phyloP scores from a whole-genome alignment of 352 stramenopile genomes.

The Pythium insidiosum region DNA sequence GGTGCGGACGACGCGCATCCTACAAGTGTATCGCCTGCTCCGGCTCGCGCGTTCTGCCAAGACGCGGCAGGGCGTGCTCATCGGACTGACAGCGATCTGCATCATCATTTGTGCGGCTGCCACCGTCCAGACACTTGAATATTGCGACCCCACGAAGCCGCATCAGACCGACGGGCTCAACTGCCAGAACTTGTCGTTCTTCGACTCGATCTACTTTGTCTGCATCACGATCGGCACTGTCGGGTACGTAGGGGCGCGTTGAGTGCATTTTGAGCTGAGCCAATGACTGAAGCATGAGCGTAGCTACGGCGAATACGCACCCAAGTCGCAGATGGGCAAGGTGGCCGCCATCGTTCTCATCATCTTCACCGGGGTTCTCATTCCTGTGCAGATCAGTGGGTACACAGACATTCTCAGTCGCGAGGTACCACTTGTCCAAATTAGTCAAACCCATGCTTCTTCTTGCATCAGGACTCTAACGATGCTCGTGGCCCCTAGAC shows the following conservation, averaged over 20 bases:
- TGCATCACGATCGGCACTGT: conserved; percentile 82
- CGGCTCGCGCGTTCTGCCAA: conserved; percentile 52
- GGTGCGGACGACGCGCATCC: conserved; percentile 40
- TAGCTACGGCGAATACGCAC: conserved; percentile 69
- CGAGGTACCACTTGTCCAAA: too few species aligned
- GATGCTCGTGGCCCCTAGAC: conserved; percentile 24
- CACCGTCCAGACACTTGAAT: conserved; percentile 60
- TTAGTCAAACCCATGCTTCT: too few species aligned
- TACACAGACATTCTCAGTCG: conserved; percentile 67
- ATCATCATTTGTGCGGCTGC: conserved; percentile 60
- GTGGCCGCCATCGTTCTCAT: conserved; percentile 64
- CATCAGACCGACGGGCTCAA: conserved; percentile 16
- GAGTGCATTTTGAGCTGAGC: too few species aligned
- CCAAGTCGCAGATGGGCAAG: conserved; percentile 52
- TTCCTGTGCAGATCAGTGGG: conserved; percentile 57
- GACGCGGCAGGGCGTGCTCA: conserved; percentile 36
- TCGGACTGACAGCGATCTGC: conserved; percentile 38
- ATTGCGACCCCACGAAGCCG: conserved; percentile 28
- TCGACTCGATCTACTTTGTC: conserved; percentile 77
- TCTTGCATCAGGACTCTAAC: too few species aligned
- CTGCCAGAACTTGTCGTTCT: conserved; percentile 67
- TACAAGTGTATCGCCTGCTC: conserved; percentile 59
- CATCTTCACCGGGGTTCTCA: conserved; percentile 56
- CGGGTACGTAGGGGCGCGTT: too few species aligned
- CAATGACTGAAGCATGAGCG: neutral